Percentiles rank a stretch among this genome's conserved stretches.
These are phyloP conservation scores for Dictyostelium citrinum DNA, from an alignment of 78 protist genomes.

Conservation along the genomic window DNA sequence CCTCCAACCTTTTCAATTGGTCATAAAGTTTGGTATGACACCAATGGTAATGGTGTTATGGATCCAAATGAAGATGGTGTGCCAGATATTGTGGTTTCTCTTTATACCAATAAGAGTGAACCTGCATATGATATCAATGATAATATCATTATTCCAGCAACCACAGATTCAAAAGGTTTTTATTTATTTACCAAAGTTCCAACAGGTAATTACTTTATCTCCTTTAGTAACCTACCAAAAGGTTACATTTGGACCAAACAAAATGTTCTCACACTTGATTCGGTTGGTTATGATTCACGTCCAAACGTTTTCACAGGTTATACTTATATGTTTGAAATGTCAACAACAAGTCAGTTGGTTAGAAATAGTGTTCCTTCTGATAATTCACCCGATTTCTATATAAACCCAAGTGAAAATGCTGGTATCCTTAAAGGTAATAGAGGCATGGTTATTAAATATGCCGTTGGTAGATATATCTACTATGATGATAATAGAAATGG, in stretches of 20 bases:
- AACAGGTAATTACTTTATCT: not conserved
- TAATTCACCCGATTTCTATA: constrained; percentile 5
- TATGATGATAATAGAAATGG: constrained; percentile 29
- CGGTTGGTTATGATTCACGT: not conserved
- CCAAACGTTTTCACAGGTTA: not conserved
- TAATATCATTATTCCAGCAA: not conserved
- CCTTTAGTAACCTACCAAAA: not conserved
- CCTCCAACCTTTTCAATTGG: constrained; percentile 14
- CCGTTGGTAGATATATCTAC: constrained; percentile 44
- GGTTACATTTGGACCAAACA: constrained; percentile 28
- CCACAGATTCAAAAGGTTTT: constrained; percentile 2
- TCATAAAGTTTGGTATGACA: constrained; percentile 39
- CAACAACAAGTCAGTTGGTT: not conserved
- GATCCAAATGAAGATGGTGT: constrained; percentile 28
- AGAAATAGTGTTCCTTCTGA: not conserved
- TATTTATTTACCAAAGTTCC: not conserved
- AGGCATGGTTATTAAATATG: not conserved
- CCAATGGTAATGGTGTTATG: not conserved
- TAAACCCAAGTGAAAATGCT: constrained; percentile 14
- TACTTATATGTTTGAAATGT: not conserved
- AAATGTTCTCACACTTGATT: not conserved
- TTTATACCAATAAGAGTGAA: not conserved
- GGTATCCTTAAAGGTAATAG: constrained; percentile 1
- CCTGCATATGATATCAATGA: not conserved
- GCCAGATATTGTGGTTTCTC: not conserved